Base-by-base conservation (phyloP, 352 stramenopile species). In the Globisporangium orthogonon region DNA sequence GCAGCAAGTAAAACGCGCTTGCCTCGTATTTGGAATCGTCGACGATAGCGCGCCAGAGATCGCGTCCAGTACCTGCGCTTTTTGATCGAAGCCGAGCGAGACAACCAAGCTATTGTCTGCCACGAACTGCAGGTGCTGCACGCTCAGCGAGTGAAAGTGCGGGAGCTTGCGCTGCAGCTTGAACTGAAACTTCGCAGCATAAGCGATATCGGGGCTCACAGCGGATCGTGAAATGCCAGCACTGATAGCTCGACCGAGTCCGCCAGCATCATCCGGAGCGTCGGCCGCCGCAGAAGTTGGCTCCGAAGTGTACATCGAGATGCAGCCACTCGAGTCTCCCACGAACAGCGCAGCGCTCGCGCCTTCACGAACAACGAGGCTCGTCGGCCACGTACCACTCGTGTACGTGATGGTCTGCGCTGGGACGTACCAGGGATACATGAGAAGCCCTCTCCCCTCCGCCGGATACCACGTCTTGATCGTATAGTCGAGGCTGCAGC, bases 61-160 rank as follows among this genome's bases (percentile, higher is more conserved):
- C 6, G 78, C 74, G 53, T 92, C 80, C 13, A 89, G 70, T 15
- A 92, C 44, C 43, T 87, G 78, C 1, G 78, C 78, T 31, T 87
- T 89, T 18, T 89, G 71, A 44, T 92, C 83, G 52, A 84, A 92
- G 7, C 74, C 77, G 14, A 92, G 69, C 1, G 83, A 89, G 9
- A 91, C 77, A 10, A 92, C 68, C 46, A 91, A 79, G 39, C 76
- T 89, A 59, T 79, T 81, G 52, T 87, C 78, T 7, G 73, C 73
- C 14, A 92, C 61, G 31, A 88, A 57, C 50, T 79, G 60, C 17
- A 90, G 60, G 28, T 69, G 66, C 1, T 74, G 67, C 40, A 92
- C 70, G 3, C 82, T 76, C 10, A 90, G 76, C 7, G 71, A 67
- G 49, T 92, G 79, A 39, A 88, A 89, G 29, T 87, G 70, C 3